Percentiles rank a stretch among this genome's conserved stretches.
These are phyloP conservation scores for Inga laurina DNA, from an alignment of 306 rosid genomes.

Conservation along the genomic window DNA sequence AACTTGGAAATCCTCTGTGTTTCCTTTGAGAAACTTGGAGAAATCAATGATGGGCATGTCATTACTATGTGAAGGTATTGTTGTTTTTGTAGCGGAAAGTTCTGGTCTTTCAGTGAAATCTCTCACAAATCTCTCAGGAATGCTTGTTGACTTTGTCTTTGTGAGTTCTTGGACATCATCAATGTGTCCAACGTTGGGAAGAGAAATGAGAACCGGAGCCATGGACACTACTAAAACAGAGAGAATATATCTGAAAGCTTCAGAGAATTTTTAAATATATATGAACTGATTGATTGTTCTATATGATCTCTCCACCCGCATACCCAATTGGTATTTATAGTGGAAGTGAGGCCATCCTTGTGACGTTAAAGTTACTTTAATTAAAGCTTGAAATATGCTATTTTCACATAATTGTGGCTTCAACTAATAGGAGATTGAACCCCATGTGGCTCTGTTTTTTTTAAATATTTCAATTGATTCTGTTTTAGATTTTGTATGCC, in stretches of 20 bases:
- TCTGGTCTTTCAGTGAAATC: slow-evolving; percentile 61
- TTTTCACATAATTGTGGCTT: too few species aligned
- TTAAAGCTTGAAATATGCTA: not conserved
- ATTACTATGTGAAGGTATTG: slow-evolving; percentile 30
- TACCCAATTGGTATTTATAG: slow-evolving; percentile 57
- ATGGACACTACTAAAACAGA: slow-evolving; percentile 33
- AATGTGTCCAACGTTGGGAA: slow-evolving; percentile 73
- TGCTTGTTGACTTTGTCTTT: slow-evolving; percentile 56
- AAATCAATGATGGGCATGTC: slow-evolving; percentile 77
- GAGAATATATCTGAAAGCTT: not conserved
- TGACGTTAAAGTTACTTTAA: slow-evolving; percentile 22
- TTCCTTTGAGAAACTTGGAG: slow-evolving; percentile 60
- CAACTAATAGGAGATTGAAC: too few species aligned
- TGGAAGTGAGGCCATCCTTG: slow-evolving; percentile 41
- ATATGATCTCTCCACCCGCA: slow-evolving; percentile 22
- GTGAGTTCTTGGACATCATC: slow-evolving; percentile 96
- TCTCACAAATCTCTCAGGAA: slow-evolving; percentile 92
- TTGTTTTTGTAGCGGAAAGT: not conserved
- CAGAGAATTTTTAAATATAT: not conserved
- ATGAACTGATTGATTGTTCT: slow-evolving; percentile 17
- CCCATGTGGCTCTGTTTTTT: too few species aligned
- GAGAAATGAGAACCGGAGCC: slow-evolving; percentile 68
- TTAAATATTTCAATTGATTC: too few species aligned
- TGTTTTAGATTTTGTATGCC: too few species aligned
- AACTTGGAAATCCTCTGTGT: slow-evolving; percentile 43